A percentile compares a stretch with the other conserved stretches of the same genome.
phyloP scores from a whole-genome alignment of 225 moss, liverwort and hornwort genomes.

The Bryum argenteum region DNA sequence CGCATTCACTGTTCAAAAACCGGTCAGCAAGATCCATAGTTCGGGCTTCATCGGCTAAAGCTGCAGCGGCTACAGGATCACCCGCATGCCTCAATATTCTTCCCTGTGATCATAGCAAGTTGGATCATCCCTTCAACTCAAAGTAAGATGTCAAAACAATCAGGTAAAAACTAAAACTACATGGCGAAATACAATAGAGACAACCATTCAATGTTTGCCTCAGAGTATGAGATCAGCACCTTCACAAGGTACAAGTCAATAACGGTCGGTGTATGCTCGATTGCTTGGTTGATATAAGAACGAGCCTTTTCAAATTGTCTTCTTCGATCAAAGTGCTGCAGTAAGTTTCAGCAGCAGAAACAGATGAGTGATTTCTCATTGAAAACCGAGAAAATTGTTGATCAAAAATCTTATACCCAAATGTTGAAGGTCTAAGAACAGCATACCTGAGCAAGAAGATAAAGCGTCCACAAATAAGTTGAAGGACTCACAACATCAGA shows the following conservation, averaged over 20 bases:
- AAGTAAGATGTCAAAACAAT: background rate
- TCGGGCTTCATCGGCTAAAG: conserved; percentile 90
- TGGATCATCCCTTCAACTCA: conserved; percentile 17
- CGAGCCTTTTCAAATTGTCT: conserved; percentile 73
- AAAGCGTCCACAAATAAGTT: conserved; percentile 93
- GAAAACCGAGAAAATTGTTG: background rate
- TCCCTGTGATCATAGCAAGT: conserved; percentile 51
- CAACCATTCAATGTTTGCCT: conserved; percentile 11
- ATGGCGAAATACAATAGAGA: background rate
- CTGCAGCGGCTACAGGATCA: conserved; percentile 84
- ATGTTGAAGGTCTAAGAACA: conserved; percentile 12
- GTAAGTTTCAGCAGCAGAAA: conserved; percentile 26
- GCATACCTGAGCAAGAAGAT: conserved; percentile 82
- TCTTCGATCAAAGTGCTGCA: conserved; percentile 82
- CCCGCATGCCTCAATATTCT: conserved; percentile 98
- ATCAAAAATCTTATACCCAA: conserved; percentile 24
- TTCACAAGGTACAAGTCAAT: conserved; percentile 97
- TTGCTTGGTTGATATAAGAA: conserved; percentile 76
- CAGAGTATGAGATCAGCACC: conserved; percentile 37
- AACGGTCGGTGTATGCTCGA: conserved; percentile 88
- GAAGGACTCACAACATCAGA: conserved; percentile 77
- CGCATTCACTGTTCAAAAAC: conserved; percentile 95
- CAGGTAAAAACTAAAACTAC: conserved; percentile 8
- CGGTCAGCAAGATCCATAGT: conserved; percentile 98
- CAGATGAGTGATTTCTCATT: conserved; percentile 15